Evolutionary conservation across 495 filamentous ascomycete species (phyloP).

Genomic region (Gamarada debralockiae): DNA sequence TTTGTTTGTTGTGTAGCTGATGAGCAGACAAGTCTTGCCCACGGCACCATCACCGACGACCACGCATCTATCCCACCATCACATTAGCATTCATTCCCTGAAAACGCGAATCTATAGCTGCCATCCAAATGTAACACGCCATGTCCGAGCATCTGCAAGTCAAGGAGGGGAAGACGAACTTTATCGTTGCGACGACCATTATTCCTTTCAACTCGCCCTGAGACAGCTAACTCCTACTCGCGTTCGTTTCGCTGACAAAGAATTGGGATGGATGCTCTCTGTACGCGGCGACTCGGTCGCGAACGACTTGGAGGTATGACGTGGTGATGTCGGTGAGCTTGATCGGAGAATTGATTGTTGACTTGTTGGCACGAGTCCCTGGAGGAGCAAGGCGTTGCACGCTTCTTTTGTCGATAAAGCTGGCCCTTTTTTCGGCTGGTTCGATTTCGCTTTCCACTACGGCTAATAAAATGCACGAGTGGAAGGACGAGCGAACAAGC

Average conservation of each 20-base stretch:
- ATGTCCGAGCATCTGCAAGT: neutral
- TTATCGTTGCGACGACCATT: conserved; percentile 84
- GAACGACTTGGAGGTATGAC: neutral
- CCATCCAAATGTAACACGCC: too few relatives aligned
- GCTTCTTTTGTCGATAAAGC: too few relatives aligned
- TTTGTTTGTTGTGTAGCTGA: conserved; percentile 99
- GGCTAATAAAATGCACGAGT: neutral
- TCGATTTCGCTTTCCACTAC: neutral
- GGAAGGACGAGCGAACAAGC: neutral
- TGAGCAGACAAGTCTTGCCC: conserved; percentile 97
- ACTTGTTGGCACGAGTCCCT: neutral
- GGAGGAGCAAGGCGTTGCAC: too few relatives aligned
- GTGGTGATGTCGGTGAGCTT: too few relatives aligned
- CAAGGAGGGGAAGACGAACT: conserved; percentile 49
- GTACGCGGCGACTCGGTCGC: neutral
- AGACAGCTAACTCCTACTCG: neutral
- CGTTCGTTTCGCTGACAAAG: neutral
- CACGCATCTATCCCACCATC: conserved; percentile 55
- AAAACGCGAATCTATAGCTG: neutral
- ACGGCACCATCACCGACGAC: conserved; percentile 99
- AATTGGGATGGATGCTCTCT: neutral
- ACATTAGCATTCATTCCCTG: conserved; percentile 13
- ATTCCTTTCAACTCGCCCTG: conserved; percentile 24
- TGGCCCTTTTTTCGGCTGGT: neutral
- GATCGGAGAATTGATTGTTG: too few relatives aligned